Base-by-base conservation (phyloP, 805 yeast species). In the Sugiyamaella floridensis region DNA sequence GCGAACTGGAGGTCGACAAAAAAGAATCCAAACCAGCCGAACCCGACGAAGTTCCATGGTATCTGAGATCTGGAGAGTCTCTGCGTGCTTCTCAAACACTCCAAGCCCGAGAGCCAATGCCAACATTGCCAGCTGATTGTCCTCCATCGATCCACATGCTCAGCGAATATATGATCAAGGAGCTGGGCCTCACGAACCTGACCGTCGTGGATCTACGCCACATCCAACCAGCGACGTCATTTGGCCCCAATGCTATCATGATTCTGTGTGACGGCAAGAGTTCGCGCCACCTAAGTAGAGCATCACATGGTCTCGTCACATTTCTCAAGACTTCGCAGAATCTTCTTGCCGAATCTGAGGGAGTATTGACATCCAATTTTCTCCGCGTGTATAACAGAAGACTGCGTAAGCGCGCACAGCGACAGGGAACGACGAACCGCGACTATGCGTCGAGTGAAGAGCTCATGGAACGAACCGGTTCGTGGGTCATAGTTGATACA, bases 401-500 rank as follows among this genome's bases (percentile, higher is more conserved):
- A 54, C 64, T 82, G 54, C 74, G 74, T 41, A 77, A 76, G 48
- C 72, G 80, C 57, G 64, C 70, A 43, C 82, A 83, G 40, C 71
- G 80, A 51, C 79, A 79, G 60, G 71, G 75, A n/a, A 74, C 73
- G 14, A 76, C 77, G 14, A 72, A 76, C 49, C 75, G 82, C 18
- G 55, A 49, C 28, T 43, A 41, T 20, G 26, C 42, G 15, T 26
- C 49, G 0, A 73, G 76, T 1, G 79, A 79, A 58, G 81, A 77
- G 51, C 86, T 14, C 57, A 61, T 18, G 52, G 50, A 16, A 11
- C 45, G 54, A 11, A 47, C 51, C 7, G 89, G 88, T 60, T 78
- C 86, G 22, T 90, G 98, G 98, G 81, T 87, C 19, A 80, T 87
- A 78, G 72, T 89, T 47, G 89, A 88, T 60, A 77, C 88, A 47